Evolutionary conservation across 2,329 filamentous ascomycete species (phyloP).

Genomic region (Curvularia spicifera): DNA sequence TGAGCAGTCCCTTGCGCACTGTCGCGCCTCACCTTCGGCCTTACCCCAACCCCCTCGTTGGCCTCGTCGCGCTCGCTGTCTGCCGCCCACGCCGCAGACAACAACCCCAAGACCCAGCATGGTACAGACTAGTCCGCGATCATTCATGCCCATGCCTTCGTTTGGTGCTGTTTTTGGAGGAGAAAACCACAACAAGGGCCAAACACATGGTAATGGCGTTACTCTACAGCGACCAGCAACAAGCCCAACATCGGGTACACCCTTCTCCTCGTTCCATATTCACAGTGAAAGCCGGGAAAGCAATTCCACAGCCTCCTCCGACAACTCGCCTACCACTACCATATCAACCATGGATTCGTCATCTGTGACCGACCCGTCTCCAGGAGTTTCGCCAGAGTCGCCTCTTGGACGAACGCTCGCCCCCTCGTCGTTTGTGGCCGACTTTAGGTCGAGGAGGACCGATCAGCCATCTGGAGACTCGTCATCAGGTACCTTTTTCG

Average conservation of each 20-base stretch:
- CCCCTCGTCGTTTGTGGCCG: constrained; percentile 70
- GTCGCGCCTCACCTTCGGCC: constrained; percentile 10
- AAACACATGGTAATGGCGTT: constrained; percentile 48
- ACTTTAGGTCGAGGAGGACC: constrained; percentile 52
- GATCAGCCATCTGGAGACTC: constrained; percentile 53
- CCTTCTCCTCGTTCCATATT: constrained; percentile 59
- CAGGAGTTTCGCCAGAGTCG: constrained; percentile 88
- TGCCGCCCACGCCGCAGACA: constrained; percentile 25
- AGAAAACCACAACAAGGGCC: constrained; percentile 59
- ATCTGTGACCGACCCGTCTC: constrained; percentile 86
- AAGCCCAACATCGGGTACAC: constrained; percentile 41
- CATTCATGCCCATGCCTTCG: constrained; percentile 65
- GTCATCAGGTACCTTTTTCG: constrained; percentile 59
- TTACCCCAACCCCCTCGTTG: constrained; percentile 21
- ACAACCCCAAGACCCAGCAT: constrained; percentile 41
- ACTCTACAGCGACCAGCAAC: constrained; percentile 44
- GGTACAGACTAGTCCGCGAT: constrained; percentile 47
- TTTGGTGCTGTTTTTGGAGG: constrained; percentile 79
- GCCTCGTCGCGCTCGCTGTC: constrained; percentile 27
- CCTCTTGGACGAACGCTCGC: constrained; percentile 76
- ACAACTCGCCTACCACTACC: constrained; percentile 94
- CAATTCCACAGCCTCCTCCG: constrained; percentile 84
- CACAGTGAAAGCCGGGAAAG: constrained; percentile 75
- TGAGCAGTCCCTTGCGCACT: constrained; percentile 29
- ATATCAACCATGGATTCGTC: constrained; percentile 92